phyloP scores from a whole-genome alignment of 371 early-diverging fungal species.

The Mycotypha africana region DNA sequence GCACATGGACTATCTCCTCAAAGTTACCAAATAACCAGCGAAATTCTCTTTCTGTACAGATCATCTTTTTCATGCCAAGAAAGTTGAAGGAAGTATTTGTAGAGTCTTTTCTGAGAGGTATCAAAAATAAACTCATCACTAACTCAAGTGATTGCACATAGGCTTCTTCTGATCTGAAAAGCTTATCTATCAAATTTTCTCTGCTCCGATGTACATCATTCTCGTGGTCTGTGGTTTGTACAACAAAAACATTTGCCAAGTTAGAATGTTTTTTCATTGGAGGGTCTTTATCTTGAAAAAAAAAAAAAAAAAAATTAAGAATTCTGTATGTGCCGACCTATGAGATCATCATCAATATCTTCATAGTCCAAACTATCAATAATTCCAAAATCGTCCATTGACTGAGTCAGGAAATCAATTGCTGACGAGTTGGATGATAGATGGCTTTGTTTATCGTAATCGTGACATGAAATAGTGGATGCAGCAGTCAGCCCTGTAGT shows the following conservation, averaged over 20 bases:
- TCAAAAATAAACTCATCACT: constrained; percentile 20
- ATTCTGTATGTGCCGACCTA: constrained; percentile 10
- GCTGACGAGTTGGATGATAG: not conserved
- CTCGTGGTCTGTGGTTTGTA: constrained; percentile 30
- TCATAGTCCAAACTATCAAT: constrained; percentile 9
- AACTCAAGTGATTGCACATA: constrained; percentile 33
- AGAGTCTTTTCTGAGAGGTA: constrained; percentile 25
- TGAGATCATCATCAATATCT: constrained; percentile 20
- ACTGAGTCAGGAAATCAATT: not conserved
- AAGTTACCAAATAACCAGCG: constrained; percentile 40
- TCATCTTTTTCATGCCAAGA: constrained; percentile 32
- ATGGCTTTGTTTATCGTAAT: not conserved
- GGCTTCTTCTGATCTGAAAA: constrained; percentile 28
- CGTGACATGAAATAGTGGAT: not conserved
- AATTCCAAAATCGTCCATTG: constrained; percentile 4
- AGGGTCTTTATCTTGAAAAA: not conserved
- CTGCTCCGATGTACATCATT: constrained; percentile 23
- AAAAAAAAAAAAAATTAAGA: not conserved
- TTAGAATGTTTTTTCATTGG: too few species aligned
- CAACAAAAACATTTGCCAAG: not conserved
- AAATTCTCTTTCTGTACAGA: constrained; percentile 37
- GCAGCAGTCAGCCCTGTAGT: not conserved
- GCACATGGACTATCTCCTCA: constrained; percentile 28
- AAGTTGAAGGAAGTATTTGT: constrained; percentile 21
- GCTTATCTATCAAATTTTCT: constrained; percentile 27